Percentiles rank a stretch among this genome's conserved stretches.
Conservation (phyloP, 2,329 filamentous ascomycete species). For the Ramichloridium luteum region DNA sequence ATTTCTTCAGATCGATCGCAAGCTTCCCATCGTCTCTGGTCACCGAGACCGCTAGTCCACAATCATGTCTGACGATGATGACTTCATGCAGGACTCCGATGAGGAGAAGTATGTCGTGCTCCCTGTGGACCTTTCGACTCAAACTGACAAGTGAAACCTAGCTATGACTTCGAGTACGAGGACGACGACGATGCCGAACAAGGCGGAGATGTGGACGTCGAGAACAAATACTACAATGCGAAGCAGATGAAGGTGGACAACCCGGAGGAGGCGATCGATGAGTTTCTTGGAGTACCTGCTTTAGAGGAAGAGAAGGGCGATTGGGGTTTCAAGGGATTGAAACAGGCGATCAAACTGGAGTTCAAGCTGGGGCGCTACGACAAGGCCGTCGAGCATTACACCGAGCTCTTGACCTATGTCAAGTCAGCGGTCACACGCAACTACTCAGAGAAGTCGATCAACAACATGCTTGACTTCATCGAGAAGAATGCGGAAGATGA, state of each 20-base stretch:
- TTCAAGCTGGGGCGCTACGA: constrained; percentile 85
- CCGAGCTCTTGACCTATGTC: constrained; percentile 90
- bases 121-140: constrained; percentile 11
- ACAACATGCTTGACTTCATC: constrained; percentile 97
- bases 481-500: constrained; percentile 72
- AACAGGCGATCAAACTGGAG: constrained; percentile 95
- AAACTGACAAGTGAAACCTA: constrained; percentile 26
- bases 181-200: constrained; percentile 86
- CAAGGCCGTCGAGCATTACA: constrained; percentile 81
- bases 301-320: constrained; percentile 87
- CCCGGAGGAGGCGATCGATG: constrained; percentile 76
- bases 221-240: constrained; percentile 99
- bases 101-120: constrained; percentile 57
- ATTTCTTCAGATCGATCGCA: too few relatives aligned
- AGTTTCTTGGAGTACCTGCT: constrained; percentile 78
- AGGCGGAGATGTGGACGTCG: constrained; percentile 80
- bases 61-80: constrained; percentile 70
- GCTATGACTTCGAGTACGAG: constrained; percentile 95
- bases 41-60: too few relatives aligned
- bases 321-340: constrained; percentile 96
- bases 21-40: too few relatives aligned
- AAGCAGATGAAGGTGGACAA: constrained; percentile 88
- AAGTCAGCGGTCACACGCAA: constrained; percentile 94
- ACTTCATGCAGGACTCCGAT: constrained; percentile 89
- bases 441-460: constrained; percentile 98